Evolutionary conservation across 164 flowering plant genomes (phyloP), one percentile per base, ranked within the genome.

Genomic region (Taxillus chinensis): DNA sequence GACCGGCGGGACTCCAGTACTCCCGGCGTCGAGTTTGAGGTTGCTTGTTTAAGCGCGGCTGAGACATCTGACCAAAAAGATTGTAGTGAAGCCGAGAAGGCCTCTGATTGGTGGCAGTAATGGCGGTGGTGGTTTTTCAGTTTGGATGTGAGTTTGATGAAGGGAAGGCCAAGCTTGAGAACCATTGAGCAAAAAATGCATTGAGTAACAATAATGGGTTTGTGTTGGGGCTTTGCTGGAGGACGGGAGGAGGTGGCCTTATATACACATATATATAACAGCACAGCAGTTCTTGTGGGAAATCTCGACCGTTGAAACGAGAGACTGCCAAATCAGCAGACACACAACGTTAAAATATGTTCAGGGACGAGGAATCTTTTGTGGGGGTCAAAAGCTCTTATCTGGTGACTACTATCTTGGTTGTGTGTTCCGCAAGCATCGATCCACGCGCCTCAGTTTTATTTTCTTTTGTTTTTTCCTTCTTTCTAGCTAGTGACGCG

Each of bases 21-120:
- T 15, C 53, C 72, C 51, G 69, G 68, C 7, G 65, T 65, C 3
- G 69, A 56, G 16, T 51, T 62, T 15, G 41, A 52, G 45, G 27
- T 7, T 56, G 77, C 38, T 51, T 72, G 67, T 63, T 38, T 70
- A 17, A 77, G n/a, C 52, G 15, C 14, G 52, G 39, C 64, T 4
- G 73, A 73, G 11, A 82, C 67, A 17, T 76, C 57, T n/a, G 76
- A 73, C 55, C 66, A 69, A 54, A 82, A 80, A 64, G 70, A 71
- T 12, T 65, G 48, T 0, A 83, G 61, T 53, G 83, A 72, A 69
- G 75, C 63, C 45, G 58, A 59, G 5, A 65, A 51, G 55, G 68
- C 72, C 37, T 71, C 73, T 5, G 61, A 11, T 10, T 63, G 38
- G 48, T 27, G 42, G 39, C 40, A 48, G 41, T 49, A 57, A 43